Evolutionary conservation across 352 stramenopile genomes (phyloP), one percentile per base, ranked within the genome.

Genomic region (Globisporangium barbulae): DNA sequence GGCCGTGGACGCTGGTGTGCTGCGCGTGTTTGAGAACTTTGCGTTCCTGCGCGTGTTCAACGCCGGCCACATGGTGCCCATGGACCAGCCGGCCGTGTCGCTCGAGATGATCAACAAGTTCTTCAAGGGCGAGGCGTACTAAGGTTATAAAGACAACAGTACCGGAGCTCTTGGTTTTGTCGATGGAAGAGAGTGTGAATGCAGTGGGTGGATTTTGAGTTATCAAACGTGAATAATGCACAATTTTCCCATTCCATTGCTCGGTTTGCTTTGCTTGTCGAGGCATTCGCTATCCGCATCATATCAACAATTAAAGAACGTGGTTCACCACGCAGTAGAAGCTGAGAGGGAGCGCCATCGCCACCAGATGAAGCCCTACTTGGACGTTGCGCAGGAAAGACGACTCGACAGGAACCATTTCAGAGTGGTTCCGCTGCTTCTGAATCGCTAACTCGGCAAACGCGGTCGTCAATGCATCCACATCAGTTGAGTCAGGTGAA

Each of bases 1-100:
- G 7, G 21, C 15, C 5, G 64, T 73, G 15, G 74, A 74, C 28
- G 64, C 67, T 7, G 74, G 76, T 31, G 63, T 73, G n/a, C 28
- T 82, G 42, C 73, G 65, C 22, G 69, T 71, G 5, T 78, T 67
- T 9, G 62, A 79, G 17, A 75, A 75, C 39, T 78, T 88, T 31
- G 73, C 72, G 12, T 89, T 88, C 50, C 59, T 85, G 28, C 73
- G 78, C 28, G 61, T 88, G 21, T 84, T 69, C 59, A 65, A 79
- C n/a, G 77, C 78, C 25, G 76, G 77, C 1, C 78, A 88, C 64
- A 81, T 85, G 75, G 78, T 85, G 39, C 76, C 78, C 2, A 81
- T 77, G 68, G 70, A 85, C 47, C 73, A 84, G 28, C 76, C 76
- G 13, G 68, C 63, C 0, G 73, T 77, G 22, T 67, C 73, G 30